These are phyloP conservation scores for Yamadazyma taylorii DNA, from an alignment of 1,139 yeast genomes.

Conservation along the genomic window DNA sequence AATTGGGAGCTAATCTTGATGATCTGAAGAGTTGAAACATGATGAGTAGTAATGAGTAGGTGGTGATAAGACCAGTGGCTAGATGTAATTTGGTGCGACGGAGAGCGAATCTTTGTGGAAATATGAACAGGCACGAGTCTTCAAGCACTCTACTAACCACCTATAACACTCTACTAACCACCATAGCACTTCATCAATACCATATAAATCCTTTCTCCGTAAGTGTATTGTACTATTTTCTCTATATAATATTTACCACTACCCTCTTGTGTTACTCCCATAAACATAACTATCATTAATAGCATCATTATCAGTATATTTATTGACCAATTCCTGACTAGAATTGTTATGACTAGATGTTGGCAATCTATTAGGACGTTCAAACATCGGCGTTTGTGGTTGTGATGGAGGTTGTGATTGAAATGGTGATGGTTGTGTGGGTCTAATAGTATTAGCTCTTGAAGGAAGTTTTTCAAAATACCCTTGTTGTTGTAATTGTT, in stretches of 20 bases:
- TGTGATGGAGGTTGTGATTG: constrained; percentile 8
- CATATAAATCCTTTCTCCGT: no score
- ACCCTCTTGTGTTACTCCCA: constrained; percentile 11
- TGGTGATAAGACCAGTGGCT: no score
- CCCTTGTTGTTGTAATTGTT: constrained; percentile 37
- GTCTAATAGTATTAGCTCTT: constrained; percentile 32
- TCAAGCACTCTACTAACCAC: no score
- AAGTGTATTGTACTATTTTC: no score
- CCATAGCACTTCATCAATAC: no score
- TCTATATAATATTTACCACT: no score
- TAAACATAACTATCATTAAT: constrained; percentile 38
- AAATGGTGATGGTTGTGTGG: constrained; percentile 16
- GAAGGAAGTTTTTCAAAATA: constrained; percentile 37
- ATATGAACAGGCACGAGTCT: no score
- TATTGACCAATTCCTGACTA: constrained; percentile 24
- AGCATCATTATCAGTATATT: constrained; percentile 23
- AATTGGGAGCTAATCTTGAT: no score
- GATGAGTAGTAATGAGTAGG: no score
- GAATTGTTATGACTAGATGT: constrained; percentile 19
- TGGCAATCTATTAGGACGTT: constrained; percentile 3
- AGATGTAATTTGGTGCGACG: no score
- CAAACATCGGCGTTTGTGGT: constrained; percentile 2
- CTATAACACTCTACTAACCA: no score
- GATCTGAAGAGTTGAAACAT: neutral
- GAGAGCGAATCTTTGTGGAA: no score